A percentile compares a stretch with the other conserved stretches of the same genome.
phyloP scores from a whole-genome alignment of 306 rosid genomes.

The Glycine latifolia region DNA sequence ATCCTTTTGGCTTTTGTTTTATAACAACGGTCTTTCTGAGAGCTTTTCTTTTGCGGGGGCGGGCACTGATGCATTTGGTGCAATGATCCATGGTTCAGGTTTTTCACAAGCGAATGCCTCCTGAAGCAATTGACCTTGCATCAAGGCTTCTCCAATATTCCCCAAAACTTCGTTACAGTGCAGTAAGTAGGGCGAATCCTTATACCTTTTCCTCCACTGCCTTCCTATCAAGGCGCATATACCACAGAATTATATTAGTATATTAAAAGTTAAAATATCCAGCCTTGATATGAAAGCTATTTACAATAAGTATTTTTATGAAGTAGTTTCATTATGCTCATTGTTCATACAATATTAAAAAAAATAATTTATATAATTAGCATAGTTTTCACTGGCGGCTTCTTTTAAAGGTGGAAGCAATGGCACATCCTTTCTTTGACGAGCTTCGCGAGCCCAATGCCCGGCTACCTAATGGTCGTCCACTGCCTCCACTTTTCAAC shows the following conservation, averaged over 20 bases:
- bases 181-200: slow-evolving; percentile 64
- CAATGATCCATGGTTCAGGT: slow-evolving; percentile 63
- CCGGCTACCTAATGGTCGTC: slow-evolving; percentile 87
- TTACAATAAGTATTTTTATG: neutral
- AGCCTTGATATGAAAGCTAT: slow-evolving; percentile 19
- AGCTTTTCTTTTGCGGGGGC: neutral
- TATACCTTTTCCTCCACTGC: neutral
- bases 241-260: neutral
- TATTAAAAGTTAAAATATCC: neutral
- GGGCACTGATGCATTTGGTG: slow-evolving; percentile 33
- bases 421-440: slow-evolving; percentile 90
- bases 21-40: slow-evolving; percentile 3
- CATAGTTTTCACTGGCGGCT: slow-evolving; percentile 35
- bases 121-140: slow-evolving; percentile 98
- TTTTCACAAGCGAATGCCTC: slow-evolving; percentile 94
- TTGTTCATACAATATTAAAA: slow-evolving; percentile 26
- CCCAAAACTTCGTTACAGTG: slow-evolving; percentile 91
- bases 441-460: slow-evolving; percentile 92
- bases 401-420: slow-evolving; percentile 85
- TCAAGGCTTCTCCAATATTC: slow-evolving; percentile 98
- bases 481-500: slow-evolving; percentile 84
- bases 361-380: slow-evolving; percentile 29
- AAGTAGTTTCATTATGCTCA: slow-evolving; percentile 12
- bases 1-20: slow-evolving; percentile 21
- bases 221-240: neutral